These are phyloP conservation scores for Dictyostelium capitatum DNA, from an alignment of 78 protist species.

Conservation along the genomic window DNA sequence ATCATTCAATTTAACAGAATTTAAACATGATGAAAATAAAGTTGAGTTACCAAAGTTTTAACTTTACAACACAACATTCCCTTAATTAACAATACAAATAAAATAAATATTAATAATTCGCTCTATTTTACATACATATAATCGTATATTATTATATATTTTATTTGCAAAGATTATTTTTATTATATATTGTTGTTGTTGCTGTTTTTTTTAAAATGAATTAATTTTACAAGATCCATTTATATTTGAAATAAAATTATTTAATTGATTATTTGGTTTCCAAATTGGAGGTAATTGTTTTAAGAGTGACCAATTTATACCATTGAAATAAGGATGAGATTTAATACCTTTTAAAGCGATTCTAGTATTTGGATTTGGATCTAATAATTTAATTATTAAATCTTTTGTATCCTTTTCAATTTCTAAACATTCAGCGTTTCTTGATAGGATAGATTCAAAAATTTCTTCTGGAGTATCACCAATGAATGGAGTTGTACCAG, in stretches of 20 bases:
- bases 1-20: too few species aligned
- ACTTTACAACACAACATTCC: too few species aligned
- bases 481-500: constrained; percentile 86
- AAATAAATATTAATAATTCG: too few species aligned
- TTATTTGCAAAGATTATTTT: background rate
- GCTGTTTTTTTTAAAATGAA: constrained; percentile 2
- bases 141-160: too few species aligned
- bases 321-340: constrained; percentile 71
- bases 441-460: constrained; percentile 56
- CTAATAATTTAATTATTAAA: constrained; percentile 48
- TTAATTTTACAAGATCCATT: constrained; percentile 12
- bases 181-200: background rate
- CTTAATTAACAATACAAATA: too few species aligned
- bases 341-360: constrained; percentile 73
- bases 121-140: too few species aligned
- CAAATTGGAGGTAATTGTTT: background rate
- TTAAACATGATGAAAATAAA: too few species aligned
- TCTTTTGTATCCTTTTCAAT: constrained; percentile 66
- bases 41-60: too few species aligned
- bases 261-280: background rate
- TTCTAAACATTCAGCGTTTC: constrained; percentile 34
- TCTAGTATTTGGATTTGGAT: constrained; percentile 45
- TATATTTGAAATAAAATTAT: constrained; percentile 3
- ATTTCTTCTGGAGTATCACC: constrained; percentile 88
- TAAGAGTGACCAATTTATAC: constrained; percentile 72